These are phyloP conservation scores for Iberis pinnata DNA, from an alignment of 345 rosid genomes.

Conservation along the genomic window DNA sequence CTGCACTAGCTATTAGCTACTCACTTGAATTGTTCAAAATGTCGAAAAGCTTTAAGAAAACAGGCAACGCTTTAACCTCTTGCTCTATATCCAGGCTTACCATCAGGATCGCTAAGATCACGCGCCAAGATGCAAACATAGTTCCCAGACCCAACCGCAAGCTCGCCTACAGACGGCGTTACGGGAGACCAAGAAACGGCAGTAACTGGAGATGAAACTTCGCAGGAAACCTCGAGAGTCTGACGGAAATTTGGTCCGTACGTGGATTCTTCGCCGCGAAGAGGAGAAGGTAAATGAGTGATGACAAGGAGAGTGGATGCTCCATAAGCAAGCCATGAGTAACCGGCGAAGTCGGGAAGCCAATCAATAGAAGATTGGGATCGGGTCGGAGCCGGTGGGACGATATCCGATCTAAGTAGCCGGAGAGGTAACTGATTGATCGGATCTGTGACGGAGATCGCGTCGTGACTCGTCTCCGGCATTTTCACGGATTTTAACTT, in stretches of 20 bases:
- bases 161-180: slow-evolving; percentile 65
- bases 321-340: slow-evolving; percentile 93
- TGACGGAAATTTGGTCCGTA: slow-evolving; percentile 71
- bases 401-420: slow-evolving; percentile 48
- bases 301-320: slow-evolving; percentile 82
- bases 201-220: slow-evolving; percentile 36
- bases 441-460: slow-evolving; percentile 38
- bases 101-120: slow-evolving; percentile 38
- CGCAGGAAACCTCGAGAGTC: slow-evolving; percentile 56
- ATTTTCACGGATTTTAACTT: slow-evolving; percentile 30
- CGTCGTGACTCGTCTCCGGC: slow-evolving; percentile 37
- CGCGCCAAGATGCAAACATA: slow-evolving; percentile 43
- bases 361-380: slow-evolving; percentile 65
- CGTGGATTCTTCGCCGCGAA: slow-evolving; percentile 45
- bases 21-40: not conserved
- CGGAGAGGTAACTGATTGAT: slow-evolving; percentile 51
- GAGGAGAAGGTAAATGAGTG: slow-evolving; percentile 86
- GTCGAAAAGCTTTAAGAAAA: not conserved
- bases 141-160: slow-evolving; percentile 67
- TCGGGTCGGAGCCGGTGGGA: slow-evolving; percentile 66
- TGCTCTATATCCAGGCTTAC: slow-evolving; percentile 30
- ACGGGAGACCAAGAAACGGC: slow-evolving; percentile 79
- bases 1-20: not conserved
- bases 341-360: slow-evolving; percentile 73
- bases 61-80: not conserved